These are phyloP conservation scores for Ophiobolus disseminans DNA, from an alignment of 2,329 filamentous ascomycete species.

Conservation along the genomic window DNA sequence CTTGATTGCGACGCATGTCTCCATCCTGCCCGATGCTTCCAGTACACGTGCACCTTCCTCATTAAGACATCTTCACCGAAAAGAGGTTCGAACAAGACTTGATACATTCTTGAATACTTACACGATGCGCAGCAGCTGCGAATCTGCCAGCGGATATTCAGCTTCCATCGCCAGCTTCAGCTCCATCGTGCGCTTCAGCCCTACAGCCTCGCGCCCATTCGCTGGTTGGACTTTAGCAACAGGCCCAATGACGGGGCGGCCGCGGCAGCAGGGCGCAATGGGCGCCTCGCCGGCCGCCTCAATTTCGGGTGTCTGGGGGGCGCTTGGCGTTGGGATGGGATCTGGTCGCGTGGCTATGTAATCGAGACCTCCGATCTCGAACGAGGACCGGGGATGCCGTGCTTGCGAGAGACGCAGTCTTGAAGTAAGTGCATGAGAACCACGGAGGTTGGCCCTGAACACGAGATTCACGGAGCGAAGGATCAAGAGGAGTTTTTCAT, in stretches of 20 bases:
- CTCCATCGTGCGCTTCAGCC: constrained; percentile 5
- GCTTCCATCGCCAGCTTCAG: constrained; percentile 3
- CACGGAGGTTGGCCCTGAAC: neutral
- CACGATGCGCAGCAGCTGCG: neutral
- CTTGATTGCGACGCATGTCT: too few relatives aligned
- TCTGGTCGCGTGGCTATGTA: neutral
- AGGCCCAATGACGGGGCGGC: constrained; percentile 13
- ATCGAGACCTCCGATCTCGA: too few relatives aligned
- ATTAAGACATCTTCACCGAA: too few relatives aligned
- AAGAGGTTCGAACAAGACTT: too few relatives aligned
- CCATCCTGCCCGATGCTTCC: too few relatives aligned
- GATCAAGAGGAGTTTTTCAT: neutral
- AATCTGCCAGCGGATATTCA: neutral
- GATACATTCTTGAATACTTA: neutral
- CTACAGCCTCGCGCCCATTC: constrained; percentile 6
- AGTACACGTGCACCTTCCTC: too few relatives aligned
- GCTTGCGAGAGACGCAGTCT: too few relatives aligned
- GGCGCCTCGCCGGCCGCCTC: constrained; percentile 15
- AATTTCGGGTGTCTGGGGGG: constrained; percentile 18
- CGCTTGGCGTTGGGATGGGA: constrained; percentile 6
- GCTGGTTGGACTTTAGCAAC: neutral
- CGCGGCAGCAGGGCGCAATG: constrained; percentile 12
- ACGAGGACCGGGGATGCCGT: too few relatives aligned
- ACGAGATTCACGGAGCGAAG: neutral
- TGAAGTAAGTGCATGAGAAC: too few relatives aligned